These are phyloP conservation scores for Craspedostauros australis DNA, from an alignment of 108 stramenopile genomes.

Conservation along the genomic window DNA sequence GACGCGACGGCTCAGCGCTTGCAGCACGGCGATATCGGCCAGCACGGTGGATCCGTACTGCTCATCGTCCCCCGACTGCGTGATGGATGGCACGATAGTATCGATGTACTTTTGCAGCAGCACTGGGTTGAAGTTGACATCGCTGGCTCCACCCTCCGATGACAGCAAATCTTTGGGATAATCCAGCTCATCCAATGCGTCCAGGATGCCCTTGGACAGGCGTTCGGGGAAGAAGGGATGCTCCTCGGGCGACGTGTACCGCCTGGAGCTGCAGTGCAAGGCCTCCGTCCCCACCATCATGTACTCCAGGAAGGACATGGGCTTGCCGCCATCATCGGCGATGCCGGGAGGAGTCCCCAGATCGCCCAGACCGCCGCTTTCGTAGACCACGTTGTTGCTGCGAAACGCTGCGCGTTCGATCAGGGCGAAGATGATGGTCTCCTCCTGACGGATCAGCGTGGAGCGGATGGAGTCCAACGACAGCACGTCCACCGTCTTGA, in stretches of 20 bases:
- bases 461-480: slow-evolving; percentile 82
- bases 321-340: slow-evolving; percentile 16
- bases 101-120: slow-evolving; percentile 79
- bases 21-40: slow-evolving; percentile 83
- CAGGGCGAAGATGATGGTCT: slow-evolving; percentile 97
- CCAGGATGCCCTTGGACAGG: slow-evolving; percentile 54
- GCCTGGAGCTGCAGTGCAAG: slow-evolving; percentile 87
- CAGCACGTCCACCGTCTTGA: slow-evolving; percentile 76
- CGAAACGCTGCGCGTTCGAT: slow-evolving; percentile 96
- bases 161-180: slow-evolving; percentile 75
- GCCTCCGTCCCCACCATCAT: slow-evolving; percentile 93
- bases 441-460: slow-evolving; percentile 91
- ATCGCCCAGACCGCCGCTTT: slow-evolving; percentile 57
- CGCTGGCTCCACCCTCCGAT: slow-evolving; percentile 45
- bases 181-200: slow-evolving; percentile 72
- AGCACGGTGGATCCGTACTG: slow-evolving; percentile 93
- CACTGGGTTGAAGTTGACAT: slow-evolving; percentile 86
- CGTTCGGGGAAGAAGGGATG: slow-evolving; percentile 87
- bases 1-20: slow-evolving; percentile 87
- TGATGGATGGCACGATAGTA: slow-evolving; percentile 72
- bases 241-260: slow-evolving; percentile 98
- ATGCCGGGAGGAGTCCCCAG: slow-evolving; percentile 44
- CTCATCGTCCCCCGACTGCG: slow-evolving; percentile 88
- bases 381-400: slow-evolving; percentile 82
- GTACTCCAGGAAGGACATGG: slow-evolving; percentile 86